Evolutionary conservation across 192 early-diverging fungal genomes (phyloP).

Genomic region (Coemansia sp.): DNA sequence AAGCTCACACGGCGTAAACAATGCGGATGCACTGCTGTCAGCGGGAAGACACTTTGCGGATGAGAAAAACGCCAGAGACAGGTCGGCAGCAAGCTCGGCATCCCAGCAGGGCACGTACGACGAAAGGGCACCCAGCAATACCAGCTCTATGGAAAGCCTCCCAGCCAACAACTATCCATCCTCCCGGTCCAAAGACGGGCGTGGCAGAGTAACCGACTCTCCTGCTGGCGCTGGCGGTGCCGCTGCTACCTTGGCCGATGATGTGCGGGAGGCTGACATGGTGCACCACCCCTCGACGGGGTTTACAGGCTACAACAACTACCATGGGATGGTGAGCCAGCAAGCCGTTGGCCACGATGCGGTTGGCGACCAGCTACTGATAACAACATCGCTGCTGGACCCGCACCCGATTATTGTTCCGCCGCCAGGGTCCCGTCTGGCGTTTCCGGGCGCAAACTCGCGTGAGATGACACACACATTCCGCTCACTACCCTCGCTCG

Average conservation of each 20-base stretch:
- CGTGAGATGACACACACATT: slow-evolving; percentile 30
- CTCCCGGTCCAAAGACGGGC: neutral
- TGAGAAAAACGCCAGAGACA: slow-evolving; percentile 10
- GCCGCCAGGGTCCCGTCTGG: slow-evolving; percentile 46
- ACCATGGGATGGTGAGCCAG: slow-evolving; percentile 9
- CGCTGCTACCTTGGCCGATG: neutral
- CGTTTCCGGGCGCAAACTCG: slow-evolving; percentile 43
- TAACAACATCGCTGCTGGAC: slow-evolving; percentile 45
- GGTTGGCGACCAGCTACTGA: slow-evolving; percentile 7
- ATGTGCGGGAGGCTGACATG: neutral
- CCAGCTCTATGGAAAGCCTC: slow-evolving; percentile 29
- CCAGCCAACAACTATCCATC: slow-evolving; percentile 16
- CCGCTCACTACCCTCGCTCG: slow-evolving; percentile 64
- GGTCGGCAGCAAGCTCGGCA: neutral
- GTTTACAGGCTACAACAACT: neutral
- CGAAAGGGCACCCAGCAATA: slow-evolving; percentile 14
- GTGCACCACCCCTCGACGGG: neutral
- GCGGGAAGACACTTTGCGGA: slow-evolving; percentile 13
- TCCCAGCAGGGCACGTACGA: neutral
- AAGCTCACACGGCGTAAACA: slow-evolving; percentile 22
- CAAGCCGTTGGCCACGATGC: slow-evolving; percentile 9
- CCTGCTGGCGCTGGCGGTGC: neutral
- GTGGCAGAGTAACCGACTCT: neutral
- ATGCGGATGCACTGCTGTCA: slow-evolving; percentile 34
- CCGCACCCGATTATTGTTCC: slow-evolving; percentile 52